phyloP scores from a whole-genome alignment of 805 yeast species.

The Sugiyamaella qingdaonensis region DNA sequence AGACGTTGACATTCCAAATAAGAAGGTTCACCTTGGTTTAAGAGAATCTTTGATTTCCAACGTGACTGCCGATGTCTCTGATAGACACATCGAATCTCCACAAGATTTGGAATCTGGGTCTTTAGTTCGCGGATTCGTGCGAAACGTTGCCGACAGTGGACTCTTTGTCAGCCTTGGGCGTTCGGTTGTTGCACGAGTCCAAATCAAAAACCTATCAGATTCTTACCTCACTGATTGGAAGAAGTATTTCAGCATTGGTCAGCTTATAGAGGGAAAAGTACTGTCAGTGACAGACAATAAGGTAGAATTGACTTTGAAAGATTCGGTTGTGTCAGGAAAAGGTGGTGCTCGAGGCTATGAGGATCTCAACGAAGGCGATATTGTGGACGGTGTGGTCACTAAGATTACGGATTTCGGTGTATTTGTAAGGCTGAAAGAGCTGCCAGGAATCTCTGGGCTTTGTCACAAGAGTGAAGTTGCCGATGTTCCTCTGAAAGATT shows the following conservation, averaged over 20 bases:
- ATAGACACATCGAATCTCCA: conserved; percentile 45
- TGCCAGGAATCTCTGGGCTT: conserved; percentile 72
- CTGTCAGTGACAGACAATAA: conserved; percentile 53
- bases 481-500: conserved; percentile 50
- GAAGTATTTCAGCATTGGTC: conserved; percentile 63
- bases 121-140: conserved; percentile 76
- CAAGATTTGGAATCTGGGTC: conserved; percentile 63
- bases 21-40: conserved; percentile 60
- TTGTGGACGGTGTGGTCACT: conserved; percentile 73
- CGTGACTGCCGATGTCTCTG: conserved; percentile 45
- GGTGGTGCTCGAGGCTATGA: conserved; percentile 40
- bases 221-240: conserved; percentile 84
- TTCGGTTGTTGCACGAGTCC: conserved; percentile 69
- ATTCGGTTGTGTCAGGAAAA: conserved; percentile 72
- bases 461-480: conserved; percentile 85
- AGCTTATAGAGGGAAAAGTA: conserved; percentile 71
- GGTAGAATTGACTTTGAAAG: conserved; percentile 74
- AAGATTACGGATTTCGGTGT: conserved; percentile 86
- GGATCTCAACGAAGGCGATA: conserved; percentile 65
- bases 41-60: conserved; percentile 39
- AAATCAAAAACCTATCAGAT: conserved; percentile 78
- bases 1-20: conserved; percentile 43
- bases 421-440: conserved; percentile 74
- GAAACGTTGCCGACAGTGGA: conserved; percentile 67
- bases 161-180: conserved; percentile 73